Evolutionary conservation across 2,329 filamentous ascomycete genomes (phyloP).

Genomic region (Venturia effusa): DNA sequence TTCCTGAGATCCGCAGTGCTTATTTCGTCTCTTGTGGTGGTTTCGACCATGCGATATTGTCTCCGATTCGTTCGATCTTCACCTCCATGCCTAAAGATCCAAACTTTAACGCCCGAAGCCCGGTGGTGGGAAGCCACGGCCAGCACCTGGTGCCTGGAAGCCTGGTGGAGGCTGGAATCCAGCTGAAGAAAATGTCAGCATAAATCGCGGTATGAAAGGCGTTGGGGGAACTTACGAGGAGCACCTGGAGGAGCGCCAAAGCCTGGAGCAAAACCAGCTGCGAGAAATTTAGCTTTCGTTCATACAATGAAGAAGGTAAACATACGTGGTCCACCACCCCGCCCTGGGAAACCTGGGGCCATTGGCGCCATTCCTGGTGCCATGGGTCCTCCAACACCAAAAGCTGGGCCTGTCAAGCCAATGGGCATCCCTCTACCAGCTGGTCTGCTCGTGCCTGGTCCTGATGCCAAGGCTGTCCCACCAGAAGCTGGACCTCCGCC

Average conservation of each 20-base stretch:
- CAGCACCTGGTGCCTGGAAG: conserved; percentile 12
- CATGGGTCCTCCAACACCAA: conserved; percentile 67
- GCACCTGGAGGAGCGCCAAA: conserved; percentile 33
- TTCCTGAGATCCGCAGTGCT: no score
- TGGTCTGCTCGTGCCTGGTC: conserved; percentile 82
- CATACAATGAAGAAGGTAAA: conserved; percentile 12
- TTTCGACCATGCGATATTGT: background rate
- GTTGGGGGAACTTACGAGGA: conserved; percentile 36
- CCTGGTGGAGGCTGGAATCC: conserved; percentile 55
- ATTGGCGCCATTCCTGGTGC: conserved; percentile 27
- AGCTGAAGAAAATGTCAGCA: conserved; percentile 42
- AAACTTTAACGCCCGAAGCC: conserved; percentile 1
- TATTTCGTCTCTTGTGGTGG: background rate
- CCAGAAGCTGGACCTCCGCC: conserved; percentile 50
- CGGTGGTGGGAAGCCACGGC: conserved; percentile 14
- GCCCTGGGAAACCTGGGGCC: conserved; percentile 19
- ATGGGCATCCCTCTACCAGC: conserved; percentile 77
- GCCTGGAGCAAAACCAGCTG: conserved; percentile 20
- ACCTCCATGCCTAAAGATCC: no score
- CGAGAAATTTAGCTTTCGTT: conserved; percentile 14
- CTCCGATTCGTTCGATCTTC: background rate
- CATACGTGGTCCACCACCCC: conserved; percentile 17
- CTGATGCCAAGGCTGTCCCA: conserved; percentile 55
- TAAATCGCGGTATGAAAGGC: conserved; percentile 18
- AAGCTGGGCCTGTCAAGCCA: conserved; percentile 78